Evolutionary conservation across 2,329 filamentous ascomycete genomes (phyloP), one percentile per base, ranked within the genome.

Genomic region (Cryphonectria nitschkei): DNA sequence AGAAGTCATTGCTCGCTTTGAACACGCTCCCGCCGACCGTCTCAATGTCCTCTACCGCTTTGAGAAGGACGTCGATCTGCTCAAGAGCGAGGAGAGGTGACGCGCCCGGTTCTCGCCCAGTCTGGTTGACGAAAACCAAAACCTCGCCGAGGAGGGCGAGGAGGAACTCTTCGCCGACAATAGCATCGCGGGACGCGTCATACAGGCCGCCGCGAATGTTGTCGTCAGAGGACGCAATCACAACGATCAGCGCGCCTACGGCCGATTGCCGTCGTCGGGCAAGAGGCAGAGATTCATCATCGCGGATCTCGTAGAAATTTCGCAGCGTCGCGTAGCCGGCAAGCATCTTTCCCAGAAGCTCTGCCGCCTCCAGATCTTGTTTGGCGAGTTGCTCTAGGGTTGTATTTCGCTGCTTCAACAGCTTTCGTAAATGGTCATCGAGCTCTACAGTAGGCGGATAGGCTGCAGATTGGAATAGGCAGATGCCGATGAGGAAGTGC

Each of bases 271-370:
- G 88, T 74, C 90, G 92, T 29, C 91, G 84, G 16, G 87, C 84
- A 32, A 90, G 82, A 0, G 90, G 86, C 70, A 83, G 82, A 34
- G 78, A 68, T 8, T 69, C 72, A 58, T 74, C 74, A 77, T 98
- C 95, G 65, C 95, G 89, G n/a, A 95, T 87, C 73, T 95, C 92
- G 80, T 97, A 98, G 83, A 95, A 98, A 75, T 91, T 92, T 50
- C 95, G 92, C 29, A 98, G 85, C 0, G 94, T 97, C 32, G 95
- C 95, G 77, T 98, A 98, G 32, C 95, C 95, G 78, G 93, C 96
- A 13, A 98, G 89, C 81, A 95, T 92, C 73, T 92, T 92, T 63
- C 95, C 93, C 3, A 98, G 85, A 14, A 97, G 87, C 75, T 93
- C 88, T 11, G 95, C 95, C 9, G 94, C 95, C 77, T 95, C 92